Percentiles rank a stretch among this genome's conserved stretches.
Evolutionary conservation across 2,329 filamentous ascomycete species (phyloP).

Genomic region (Pseudovirgaria hyperparasitica): DNA sequence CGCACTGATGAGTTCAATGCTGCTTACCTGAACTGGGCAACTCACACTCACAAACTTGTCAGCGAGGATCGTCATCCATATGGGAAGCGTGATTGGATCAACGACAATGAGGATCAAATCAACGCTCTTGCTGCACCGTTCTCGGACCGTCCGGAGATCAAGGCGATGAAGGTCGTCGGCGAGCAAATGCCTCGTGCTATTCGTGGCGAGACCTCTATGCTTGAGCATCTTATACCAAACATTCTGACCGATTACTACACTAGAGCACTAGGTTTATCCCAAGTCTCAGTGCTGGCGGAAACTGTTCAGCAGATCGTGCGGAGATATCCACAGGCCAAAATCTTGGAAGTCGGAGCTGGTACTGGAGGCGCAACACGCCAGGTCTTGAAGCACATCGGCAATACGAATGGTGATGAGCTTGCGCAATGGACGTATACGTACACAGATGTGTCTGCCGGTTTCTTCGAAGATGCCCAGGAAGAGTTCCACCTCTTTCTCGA

Average conservation of each 20-base stretch:
- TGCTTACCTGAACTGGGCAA: too few relatives aligned
- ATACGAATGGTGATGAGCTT: too few relatives aligned
- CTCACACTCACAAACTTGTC: background rate
- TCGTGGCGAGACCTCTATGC: constrained; percentile 3
- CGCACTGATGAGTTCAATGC: too few relatives aligned
- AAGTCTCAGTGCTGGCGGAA: background rate
- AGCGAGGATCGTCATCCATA: background rate
- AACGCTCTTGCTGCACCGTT: background rate
- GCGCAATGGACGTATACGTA: constrained; percentile 6
- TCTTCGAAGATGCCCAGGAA: constrained; percentile 4
- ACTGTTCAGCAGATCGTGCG: constrained; percentile 8
- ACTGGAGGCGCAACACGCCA: constrained; percentile 7
- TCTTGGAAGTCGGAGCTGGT: constrained; percentile 7
- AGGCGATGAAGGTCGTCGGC: constrained; percentile 3
- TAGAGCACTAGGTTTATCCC: background rate
- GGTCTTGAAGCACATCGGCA: constrained; percentile 1
- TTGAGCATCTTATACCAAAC: constrained; percentile 5
- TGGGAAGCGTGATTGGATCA: background rate
- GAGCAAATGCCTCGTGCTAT: constrained; percentile 3
- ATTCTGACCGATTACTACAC: constrained; percentile 9
- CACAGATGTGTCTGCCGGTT: constrained; percentile 5
- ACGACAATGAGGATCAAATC: background rate
- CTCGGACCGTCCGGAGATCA: background rate
- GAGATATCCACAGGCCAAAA: constrained; percentile 7
- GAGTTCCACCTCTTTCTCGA: constrained; percentile 3